Evolutionary conservation across 2,329 filamentous ascomycete species (phyloP).

Genomic region (Fonsecaea erecta): DNA sequence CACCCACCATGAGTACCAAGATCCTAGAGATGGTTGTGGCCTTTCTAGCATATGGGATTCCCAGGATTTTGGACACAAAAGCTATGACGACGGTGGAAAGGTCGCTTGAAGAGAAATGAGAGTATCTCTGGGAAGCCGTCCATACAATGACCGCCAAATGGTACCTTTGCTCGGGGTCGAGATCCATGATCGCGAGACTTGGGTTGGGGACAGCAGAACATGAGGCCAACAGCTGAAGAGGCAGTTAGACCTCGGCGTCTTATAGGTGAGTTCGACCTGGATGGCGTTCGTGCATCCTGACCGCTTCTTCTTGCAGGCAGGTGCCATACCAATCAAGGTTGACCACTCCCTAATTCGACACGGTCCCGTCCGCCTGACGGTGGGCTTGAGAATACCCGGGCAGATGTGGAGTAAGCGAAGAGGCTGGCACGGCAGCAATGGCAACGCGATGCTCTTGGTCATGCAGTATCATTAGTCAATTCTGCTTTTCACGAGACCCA

Average conservation of each 20-base stretch:
- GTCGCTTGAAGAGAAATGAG: too few species aligned
- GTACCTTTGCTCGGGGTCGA: slow-evolving; percentile 5
- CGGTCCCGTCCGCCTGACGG: slow-evolving; percentile 42
- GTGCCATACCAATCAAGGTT: slow-evolving; percentile 47
- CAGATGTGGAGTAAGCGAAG: slow-evolving; percentile 47
- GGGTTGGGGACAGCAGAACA: slow-evolving; percentile 5
- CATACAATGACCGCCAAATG: slow-evolving; percentile 5
- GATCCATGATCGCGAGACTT: slow-evolving; percentile 21
- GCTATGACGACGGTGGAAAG: background rate
- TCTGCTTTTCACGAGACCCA: slow-evolving; percentile 51
- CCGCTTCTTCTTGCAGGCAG: slow-evolving; percentile 35
- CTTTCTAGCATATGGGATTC: slow-evolving; percentile 13
- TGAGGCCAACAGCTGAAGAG: slow-evolving; percentile 33
- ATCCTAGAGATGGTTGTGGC: slow-evolving; percentile 45
- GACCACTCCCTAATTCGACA: slow-evolving; percentile 51
- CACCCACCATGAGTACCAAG: slow-evolving; percentile 48
- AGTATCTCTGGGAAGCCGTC: background rate
- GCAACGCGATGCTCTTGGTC: slow-evolving; percentile 45
- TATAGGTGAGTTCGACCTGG: slow-evolving; percentile 16
- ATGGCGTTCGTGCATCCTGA: background rate
- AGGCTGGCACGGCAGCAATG: slow-evolving; percentile 44
- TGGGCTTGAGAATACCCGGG: slow-evolving; percentile 47
- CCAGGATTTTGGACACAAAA: background rate
- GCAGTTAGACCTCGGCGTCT: slow-evolving; percentile 45
- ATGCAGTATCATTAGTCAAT: slow-evolving; percentile 46